Percentiles rank a stretch among this genome's conserved stretches.
These are phyloP conservation scores for Tetrahymena borealis DNA, from an alignment of 73 alveolate species.

Conservation along the genomic window DNA sequence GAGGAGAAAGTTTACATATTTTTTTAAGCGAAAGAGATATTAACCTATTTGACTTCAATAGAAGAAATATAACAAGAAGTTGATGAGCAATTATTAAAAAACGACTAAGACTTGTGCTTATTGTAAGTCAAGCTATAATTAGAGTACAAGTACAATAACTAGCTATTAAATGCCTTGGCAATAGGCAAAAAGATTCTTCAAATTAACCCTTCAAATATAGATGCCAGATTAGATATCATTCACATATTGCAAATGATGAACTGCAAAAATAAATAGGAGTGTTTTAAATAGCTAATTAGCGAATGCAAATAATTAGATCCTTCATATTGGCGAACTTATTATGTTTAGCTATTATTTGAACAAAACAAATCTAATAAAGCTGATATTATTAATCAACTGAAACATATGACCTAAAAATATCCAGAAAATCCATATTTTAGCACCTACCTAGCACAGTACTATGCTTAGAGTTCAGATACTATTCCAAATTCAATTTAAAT, in stretches of 20 bases:
- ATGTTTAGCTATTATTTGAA: background rate
- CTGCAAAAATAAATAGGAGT: background rate
- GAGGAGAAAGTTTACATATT: background rate
- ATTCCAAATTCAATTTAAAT: background rate
- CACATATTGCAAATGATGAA: background rate
- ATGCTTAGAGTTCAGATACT: background rate
- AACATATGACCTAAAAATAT: background rate
- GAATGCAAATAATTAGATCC: background rate
- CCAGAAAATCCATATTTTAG: background rate
- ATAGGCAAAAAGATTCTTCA: background rate
- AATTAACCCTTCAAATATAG: background rate
- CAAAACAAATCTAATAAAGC: background rate
- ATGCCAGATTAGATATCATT: background rate
- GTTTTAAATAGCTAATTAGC: background rate
- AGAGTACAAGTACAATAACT: background rate
- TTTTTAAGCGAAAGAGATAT: background rate
- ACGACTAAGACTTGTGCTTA: background rate
- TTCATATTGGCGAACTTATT: background rate
- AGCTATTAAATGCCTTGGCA: background rate
- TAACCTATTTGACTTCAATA: background rate
- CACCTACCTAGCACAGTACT: background rate
- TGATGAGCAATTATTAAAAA: background rate
- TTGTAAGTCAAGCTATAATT: background rate
- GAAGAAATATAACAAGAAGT: background rate
- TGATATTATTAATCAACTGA: background rate